These are phyloP conservation scores for Klebsormidium nitens DNA, from an alignment of 139 green algal species.

Conservation along the genomic window DNA sequence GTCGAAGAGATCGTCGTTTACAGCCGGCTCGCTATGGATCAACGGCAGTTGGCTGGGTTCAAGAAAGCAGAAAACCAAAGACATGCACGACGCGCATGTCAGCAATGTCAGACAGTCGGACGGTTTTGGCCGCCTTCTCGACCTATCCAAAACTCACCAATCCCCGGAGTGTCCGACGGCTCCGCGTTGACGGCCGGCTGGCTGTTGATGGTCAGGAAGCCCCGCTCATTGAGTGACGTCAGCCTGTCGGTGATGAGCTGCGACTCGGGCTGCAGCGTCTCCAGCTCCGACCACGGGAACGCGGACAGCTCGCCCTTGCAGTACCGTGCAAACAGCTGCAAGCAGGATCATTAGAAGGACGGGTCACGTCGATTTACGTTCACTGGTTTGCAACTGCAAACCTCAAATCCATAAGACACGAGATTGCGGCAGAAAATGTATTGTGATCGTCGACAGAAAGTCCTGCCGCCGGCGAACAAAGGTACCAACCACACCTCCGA, in stretches of 20 bases:
- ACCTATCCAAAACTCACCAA: too few species aligned
- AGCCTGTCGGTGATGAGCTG: constrained; percentile 46
- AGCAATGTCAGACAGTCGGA: too few species aligned
- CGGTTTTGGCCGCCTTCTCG: too few species aligned
- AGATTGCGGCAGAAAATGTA: constrained; percentile 8
- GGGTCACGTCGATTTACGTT: too few species aligned
- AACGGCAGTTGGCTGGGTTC: too few species aligned
- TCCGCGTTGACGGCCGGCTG: constrained; percentile 65
- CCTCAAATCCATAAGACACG: constrained; percentile 46
- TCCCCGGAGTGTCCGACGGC: constrained; percentile 40
- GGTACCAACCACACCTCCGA: constrained; percentile 8
- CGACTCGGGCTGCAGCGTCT: constrained; percentile 54
- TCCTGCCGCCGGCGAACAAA: background rate
- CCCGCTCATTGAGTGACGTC: constrained; percentile 44
- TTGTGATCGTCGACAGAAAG: background rate
- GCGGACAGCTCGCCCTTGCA: constrained; percentile 54
- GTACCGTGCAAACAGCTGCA: constrained; percentile 59
- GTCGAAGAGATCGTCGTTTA: too few species aligned
- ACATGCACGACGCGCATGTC: too few species aligned
- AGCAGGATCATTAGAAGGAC: too few species aligned
- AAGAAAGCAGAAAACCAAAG: too few species aligned
- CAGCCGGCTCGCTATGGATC: too few species aligned
- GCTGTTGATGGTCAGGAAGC: constrained; percentile 73
- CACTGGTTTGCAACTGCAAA: constrained; percentile 59
- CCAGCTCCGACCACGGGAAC: constrained; percentile 72